A percentile compares a stretch with the other conserved stretches of the same genome.
Evolutionary conservation across 352 stramenopile genomes (phyloP).

Genomic region (Pythium diclinum): DNA sequence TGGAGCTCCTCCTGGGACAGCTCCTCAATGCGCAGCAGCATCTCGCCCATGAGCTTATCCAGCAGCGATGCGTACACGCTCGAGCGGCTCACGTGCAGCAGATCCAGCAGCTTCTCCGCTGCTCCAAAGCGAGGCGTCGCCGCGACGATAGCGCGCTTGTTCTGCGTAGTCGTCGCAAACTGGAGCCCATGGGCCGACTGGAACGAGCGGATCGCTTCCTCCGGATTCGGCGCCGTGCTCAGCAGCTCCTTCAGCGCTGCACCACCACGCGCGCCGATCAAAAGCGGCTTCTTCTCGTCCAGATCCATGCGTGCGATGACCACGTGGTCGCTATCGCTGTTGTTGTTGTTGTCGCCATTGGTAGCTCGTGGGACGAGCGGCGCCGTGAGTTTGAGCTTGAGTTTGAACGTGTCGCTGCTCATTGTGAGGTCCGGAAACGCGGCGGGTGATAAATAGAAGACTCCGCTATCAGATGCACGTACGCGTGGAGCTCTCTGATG

Average conservation of each 20-base stretch:
- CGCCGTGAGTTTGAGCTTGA: conserved; percentile 63
- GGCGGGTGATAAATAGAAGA: conserved; percentile 2
- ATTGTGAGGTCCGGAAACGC: conserved; percentile 19
- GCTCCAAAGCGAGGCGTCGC: conserved; percentile 35
- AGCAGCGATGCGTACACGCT: conserved; percentile 69
- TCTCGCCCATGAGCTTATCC: conserved; percentile 60
- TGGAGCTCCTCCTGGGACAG: conserved; percentile 70
- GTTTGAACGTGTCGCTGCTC: conserved; percentile 36
- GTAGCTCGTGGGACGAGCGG: conserved; percentile 19
- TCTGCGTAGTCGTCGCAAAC: conserved; percentile 34
- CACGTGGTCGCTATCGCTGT: conserved; percentile 18
- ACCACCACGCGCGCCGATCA: conserved; percentile 69
- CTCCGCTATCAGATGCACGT: not conserved
- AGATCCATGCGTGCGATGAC: conserved; percentile 24
- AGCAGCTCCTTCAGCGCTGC: conserved; percentile 79
- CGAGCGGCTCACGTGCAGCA: conserved; percentile 63
- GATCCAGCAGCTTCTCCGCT: conserved; percentile 72
- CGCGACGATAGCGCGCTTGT: conserved; percentile 16
- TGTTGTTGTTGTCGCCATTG: conserved; percentile 18
- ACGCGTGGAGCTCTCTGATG: not conserved
- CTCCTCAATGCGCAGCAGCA: conserved; percentile 70
- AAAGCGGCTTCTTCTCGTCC: conserved; percentile 37
- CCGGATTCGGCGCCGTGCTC: conserved; percentile 78
- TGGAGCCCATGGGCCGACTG: conserved; percentile 61
- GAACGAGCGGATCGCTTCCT: conserved; percentile 81